Evolutionary conservation across 768 basidiomycete species (phyloP), one percentile per base, ranked within the genome.

Genomic region (Boletus coccyginus): DNA sequence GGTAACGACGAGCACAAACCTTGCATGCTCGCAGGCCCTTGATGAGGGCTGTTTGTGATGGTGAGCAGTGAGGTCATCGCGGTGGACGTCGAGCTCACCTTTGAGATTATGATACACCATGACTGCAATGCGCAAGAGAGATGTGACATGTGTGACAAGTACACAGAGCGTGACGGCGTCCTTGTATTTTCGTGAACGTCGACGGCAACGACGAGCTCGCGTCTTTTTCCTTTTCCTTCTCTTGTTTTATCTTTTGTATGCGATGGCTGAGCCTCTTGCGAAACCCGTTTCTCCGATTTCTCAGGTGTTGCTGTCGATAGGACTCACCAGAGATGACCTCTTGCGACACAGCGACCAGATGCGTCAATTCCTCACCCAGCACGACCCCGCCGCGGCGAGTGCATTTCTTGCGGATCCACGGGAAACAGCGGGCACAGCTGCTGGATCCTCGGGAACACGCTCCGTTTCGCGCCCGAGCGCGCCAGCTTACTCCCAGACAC

Each of bases 1-100:
- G 39, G 60, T 57, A 45, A 66, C 53, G 67, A 45, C 46, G 29
- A 56, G 58, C 21, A 57, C 71, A 40, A 56, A 90, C 94, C 87
- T 99, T 99, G 85, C 93, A 97, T 58, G 94, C 84, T 59, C 97
- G 83, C 75, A 98, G 96, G 55, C 93, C 94, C 83, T 98, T 98
- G 78, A 98, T 98, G 64, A 98, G 81, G 65, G 95, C 95, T 95
- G 24, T 53, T 17, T 50, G 35, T 21, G 36, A 42, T 35, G n/a
- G 51, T 64, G 48, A 83, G 52, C 33, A 27, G 27, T 46, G 57
- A 51, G 24, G 46, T 38, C 41, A 42, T 48, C 41, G 19, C 43
- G 44, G 53, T 48, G 27, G 27, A 29, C 32, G 44, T 39, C 53
- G 51, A 29, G 52, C 76, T 60, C 64, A 87, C 91, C 87, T 77